phyloP scores from a whole-genome alignment of 306 rosid genomes.

The Gastrolobium bilobum region DNA sequence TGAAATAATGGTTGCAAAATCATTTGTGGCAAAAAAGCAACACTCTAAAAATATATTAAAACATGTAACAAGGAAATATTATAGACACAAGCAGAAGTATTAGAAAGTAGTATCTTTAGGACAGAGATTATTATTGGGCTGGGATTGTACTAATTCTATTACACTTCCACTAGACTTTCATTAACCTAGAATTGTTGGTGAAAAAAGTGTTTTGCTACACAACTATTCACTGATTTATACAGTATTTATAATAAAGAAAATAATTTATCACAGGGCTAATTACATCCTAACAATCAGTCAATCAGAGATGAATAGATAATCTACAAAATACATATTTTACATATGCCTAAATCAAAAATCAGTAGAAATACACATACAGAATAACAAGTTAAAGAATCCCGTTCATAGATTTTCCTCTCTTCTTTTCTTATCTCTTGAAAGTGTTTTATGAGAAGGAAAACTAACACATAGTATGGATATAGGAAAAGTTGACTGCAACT shows the following conservation, averaged over 20 bases:
- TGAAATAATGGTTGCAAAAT: constrained; percentile 30
- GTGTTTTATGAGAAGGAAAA: no score
- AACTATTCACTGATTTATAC: not conserved
- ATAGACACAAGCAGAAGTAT: not conserved
- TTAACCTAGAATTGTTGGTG: constrained; percentile 12
- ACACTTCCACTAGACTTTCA: no score
- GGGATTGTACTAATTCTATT: constrained; percentile 1
- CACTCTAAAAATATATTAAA: not conserved
- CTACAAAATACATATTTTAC: no score
- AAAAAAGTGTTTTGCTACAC: not conserved
- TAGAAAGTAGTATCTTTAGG: not conserved
- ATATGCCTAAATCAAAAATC: no score
- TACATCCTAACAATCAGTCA: not conserved
- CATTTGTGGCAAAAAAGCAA: constrained; percentile 2
- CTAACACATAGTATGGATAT: no score
- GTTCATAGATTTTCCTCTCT: no score
- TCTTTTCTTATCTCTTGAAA: no score
- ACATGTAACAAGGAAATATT: constrained; percentile 11
- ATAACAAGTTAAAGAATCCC: no score
- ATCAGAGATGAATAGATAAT: not conserved
- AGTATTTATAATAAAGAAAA: not conserved
- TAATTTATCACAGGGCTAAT: not conserved
- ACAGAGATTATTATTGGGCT: not conserved
- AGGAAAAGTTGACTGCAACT: no score
- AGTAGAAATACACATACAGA: no score